These are phyloP conservation scores for Phytopythium vexans DNA, from an alignment of 352 stramenopile genomes.

Conservation along the genomic window DNA sequence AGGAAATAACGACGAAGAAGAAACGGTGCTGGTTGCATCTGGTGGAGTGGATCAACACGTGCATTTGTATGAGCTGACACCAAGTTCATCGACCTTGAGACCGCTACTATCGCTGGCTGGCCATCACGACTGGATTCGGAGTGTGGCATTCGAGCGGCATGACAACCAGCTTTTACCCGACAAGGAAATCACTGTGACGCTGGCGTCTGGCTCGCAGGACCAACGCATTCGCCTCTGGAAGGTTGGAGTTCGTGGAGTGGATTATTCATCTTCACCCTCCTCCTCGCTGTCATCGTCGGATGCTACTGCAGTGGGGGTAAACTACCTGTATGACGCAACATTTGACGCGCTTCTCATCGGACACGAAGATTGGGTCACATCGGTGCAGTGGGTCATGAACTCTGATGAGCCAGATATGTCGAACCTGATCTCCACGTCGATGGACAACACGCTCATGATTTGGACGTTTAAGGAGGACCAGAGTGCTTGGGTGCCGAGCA, in stretches of 20 bases:
- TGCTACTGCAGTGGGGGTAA: neutral
- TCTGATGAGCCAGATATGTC: neutral
- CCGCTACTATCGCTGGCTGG: conserved; percentile 47
- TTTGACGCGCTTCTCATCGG: conserved; percentile 69
- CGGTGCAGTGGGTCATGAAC: conserved; percentile 44
- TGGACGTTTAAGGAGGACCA: conserved; percentile 32
- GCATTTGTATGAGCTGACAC: conserved; percentile 51
- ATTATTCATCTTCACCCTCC: neutral
- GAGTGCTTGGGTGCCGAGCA: conserved; percentile 37
- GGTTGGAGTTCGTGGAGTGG: conserved; percentile 12
- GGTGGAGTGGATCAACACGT: conserved; percentile 72
- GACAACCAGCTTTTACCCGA: neutral
- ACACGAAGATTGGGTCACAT: conserved; percentile 84
- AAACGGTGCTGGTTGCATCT: conserved; percentile 48
- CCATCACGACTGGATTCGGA: conserved; percentile 66
- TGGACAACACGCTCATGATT: conserved; percentile 78
- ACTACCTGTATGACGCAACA: conserved; percentile 34
- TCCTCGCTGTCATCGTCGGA: neutral
- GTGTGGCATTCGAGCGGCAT: conserved; percentile 44
- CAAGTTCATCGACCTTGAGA: conserved; percentile 8
- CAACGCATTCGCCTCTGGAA: conserved; percentile 71
- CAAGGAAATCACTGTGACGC: conserved; percentile 9
- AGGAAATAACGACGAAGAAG: neutral
- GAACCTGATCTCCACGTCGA: conserved; percentile 58
- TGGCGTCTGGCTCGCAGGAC: conserved; percentile 71